Conservation (phyloP, 805 yeast genomes). For the Gaillardinia entomophila region DNA sequence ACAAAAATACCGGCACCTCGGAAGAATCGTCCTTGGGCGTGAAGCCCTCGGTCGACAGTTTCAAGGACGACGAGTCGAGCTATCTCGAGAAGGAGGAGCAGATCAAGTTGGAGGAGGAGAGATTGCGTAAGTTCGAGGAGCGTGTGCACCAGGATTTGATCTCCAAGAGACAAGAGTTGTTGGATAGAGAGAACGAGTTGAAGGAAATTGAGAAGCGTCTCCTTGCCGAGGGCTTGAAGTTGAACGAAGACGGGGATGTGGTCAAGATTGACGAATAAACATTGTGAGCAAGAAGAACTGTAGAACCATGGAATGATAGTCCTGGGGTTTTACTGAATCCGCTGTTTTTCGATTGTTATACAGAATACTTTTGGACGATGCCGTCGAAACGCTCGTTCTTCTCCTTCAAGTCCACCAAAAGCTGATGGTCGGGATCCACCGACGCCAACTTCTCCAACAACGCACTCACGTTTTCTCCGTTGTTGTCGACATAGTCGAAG, state of each 20-base stretch:
- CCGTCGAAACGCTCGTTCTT: slow-evolving; percentile 64
- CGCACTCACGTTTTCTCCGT: slow-evolving; percentile 38
- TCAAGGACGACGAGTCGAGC: slow-evolving; percentile 12
- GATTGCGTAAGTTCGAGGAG: slow-evolving; percentile 79
- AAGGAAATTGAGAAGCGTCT: slow-evolving; percentile 73
- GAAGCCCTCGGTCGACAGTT: background rate
- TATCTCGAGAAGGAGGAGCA: slow-evolving; percentile 75
- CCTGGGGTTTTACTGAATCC: no score
- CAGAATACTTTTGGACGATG: slow-evolving; percentile 53
- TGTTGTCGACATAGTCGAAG: slow-evolving; percentile 43
- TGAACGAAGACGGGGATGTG: slow-evolving; percentile 23
- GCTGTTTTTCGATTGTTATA: no score
- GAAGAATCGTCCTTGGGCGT: background rate
- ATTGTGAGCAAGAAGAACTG: no score
- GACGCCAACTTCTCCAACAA: slow-evolving; percentile 42
- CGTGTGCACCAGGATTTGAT: slow-evolving; percentile 83
- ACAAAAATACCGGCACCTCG: slow-evolving; percentile 7
- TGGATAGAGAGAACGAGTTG: slow-evolving; percentile 80
- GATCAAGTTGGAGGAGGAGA: slow-evolving; percentile 82
- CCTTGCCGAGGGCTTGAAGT: slow-evolving; percentile 48
- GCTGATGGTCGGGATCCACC: slow-evolving; percentile 52
- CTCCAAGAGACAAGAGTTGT: slow-evolving; percentile 73
- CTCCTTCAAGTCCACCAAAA: slow-evolving; percentile 51
- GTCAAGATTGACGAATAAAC: slow-evolving; percentile 19
- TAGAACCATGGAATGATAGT: no score